Conservation (phyloP, 768 basidiomycete genomes). For the Suillus fuscotomentosus region DNA sequence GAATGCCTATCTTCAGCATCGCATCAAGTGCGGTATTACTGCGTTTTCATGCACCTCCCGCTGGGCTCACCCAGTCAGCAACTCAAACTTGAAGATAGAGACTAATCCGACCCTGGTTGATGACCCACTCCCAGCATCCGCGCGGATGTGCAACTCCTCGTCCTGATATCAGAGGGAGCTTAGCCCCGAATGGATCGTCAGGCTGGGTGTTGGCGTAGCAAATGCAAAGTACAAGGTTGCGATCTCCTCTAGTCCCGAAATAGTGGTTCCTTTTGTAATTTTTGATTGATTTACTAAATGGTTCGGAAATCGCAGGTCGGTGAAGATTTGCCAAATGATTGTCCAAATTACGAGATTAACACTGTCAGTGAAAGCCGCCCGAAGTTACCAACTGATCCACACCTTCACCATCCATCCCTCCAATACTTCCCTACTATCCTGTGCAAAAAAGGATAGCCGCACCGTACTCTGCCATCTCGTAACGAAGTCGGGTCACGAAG, state of each 20-base stretch:
- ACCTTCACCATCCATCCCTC: conserved; percentile 43
- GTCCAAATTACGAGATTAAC: not conserved
- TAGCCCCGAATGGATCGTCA: conserved; percentile 68
- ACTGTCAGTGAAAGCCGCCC: not conserved
- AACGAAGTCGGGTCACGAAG: conserved; percentile 63
- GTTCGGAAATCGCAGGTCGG: not conserved
- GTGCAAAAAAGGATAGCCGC: conserved; percentile 42
- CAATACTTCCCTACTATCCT: conserved; percentile 28
- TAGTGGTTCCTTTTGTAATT: not conserved
- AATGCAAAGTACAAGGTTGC: conserved; percentile 82
- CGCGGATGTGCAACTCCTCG: not conserved
- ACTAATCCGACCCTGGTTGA: not conserved
- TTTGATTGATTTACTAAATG: not conserved
- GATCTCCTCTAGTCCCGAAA: not conserved
- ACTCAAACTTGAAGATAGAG: not conserved
- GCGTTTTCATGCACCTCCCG: not conserved
- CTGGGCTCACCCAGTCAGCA: not conserved
- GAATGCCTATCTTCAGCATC: not conserved
- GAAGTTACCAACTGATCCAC: conserved; percentile 13
- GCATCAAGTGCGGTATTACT: not conserved
- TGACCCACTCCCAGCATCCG: not conserved
- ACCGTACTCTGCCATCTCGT: conserved; percentile 45
- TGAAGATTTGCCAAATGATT: not conserved
- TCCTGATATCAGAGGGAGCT: not conserved
- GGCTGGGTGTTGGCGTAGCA: conserved; percentile 67